A percentile compares a stretch with the other conserved stretches of the same genome.
Conservation (phyloP, 1,284 basidiomycete genomes). For the Anthracocystis walkeri region DNA sequence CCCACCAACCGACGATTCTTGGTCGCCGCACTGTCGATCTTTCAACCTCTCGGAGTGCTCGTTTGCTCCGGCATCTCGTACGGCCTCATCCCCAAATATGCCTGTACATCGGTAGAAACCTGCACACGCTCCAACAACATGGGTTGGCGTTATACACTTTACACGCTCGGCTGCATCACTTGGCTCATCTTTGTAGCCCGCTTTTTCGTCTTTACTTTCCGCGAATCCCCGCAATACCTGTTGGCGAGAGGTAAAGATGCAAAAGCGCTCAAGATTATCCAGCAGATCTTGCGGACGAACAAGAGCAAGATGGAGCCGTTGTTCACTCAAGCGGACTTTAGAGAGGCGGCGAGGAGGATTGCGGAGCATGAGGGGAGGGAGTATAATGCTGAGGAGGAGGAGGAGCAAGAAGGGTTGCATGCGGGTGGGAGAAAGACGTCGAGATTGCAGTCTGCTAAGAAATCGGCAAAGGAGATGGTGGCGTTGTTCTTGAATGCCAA, state of each 20-base stretch:
- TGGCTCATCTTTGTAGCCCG: conserved; percentile 64
- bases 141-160: conserved; percentile 67
- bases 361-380: conserved; percentile 25
- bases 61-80: conserved; percentile 62
- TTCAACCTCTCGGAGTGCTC: conserved; percentile 65
- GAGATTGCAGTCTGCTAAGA: conserved; percentile 30
- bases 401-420: conserved; percentile 27
- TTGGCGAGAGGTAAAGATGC: conserved; percentile 57
- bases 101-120: conserved; percentile 42
- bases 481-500: conserved; percentile 67
- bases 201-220: conserved; percentile 62
- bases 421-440: conserved; percentile 9
- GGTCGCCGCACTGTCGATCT: conserved; percentile 58
- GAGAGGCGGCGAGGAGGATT: conserved; percentile 64
- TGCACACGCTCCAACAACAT: conserved; percentile 57
- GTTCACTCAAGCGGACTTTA: conserved; percentile 70
- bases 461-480: conserved; percentile 50
- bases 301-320: conserved; percentile 62
- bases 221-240: conserved; percentile 65
- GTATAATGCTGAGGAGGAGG: conserved; percentile 19
- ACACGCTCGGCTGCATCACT: conserved; percentile 63
- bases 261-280: conserved; percentile 54
- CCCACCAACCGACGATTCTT: conserved; percentile 56
- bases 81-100: conserved; percentile 58
- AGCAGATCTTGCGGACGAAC: conserved; percentile 66